Base-by-base conservation (phyloP, 495 filamentous ascomycete genomes). In the Penicillium goetzii region DNA sequence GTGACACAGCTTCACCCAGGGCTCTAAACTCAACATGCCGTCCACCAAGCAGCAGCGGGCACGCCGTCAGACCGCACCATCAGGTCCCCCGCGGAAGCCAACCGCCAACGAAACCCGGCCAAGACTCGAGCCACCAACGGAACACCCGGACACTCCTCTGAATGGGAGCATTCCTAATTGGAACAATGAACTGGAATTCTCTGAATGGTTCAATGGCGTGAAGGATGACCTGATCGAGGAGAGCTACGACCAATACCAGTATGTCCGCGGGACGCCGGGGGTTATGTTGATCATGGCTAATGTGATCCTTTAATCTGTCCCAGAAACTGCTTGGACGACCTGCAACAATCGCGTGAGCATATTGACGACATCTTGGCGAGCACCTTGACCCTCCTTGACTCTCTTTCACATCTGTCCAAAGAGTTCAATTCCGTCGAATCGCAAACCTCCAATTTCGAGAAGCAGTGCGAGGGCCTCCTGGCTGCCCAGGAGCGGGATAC, bases 361-460 rank as follows among this genome's bases (percentile, higher is more conserved):
- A 83, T 97, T 34, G 87, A 92, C 60, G 81, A 81, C n/a, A 83
- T 99, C n/a, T 78, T 98, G 21, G 76, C 81, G 38, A 89, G 90
- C 68, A 91, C 92, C 4, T 83, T 89, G 56, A 84, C 82, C 6
- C 87, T 92, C 0, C 84, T 98, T 17, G 81, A 87, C 38, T 81
- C 92, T 36, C 82, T 99, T 28, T 86, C 88, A 26, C 86, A 79
- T 10, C 83, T 98, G 28, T 90, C 92, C 57, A 84, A 88, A 66
- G 91, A 92, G 28, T 99, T 98, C 76, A 85, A 84, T 62, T 78
- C 88, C 0, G 96, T 99, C 36, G 92, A 97, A 71, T 81, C 85
- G 15, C 94, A 98, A 77, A 97, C 95, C 1, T 90, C 90, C 19
- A 87, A 89, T 36, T 97, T 99, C 73, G 90, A 92, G 72, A 88